Conservation (phyloP, 116 monocot genomes). For the Dioscorea cayenensis region DNA sequence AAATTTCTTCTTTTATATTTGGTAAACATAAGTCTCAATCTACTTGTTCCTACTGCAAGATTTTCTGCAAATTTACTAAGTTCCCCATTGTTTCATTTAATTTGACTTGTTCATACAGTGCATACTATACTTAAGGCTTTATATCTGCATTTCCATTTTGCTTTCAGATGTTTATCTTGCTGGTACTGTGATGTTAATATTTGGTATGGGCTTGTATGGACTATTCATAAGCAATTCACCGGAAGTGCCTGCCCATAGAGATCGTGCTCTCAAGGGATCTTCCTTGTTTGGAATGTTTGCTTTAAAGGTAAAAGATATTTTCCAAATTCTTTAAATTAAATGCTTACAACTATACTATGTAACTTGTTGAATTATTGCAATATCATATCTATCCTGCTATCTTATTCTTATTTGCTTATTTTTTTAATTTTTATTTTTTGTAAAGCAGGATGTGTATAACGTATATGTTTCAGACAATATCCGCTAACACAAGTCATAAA, state of each 20-base stretch:
- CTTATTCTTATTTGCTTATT: too few relatives aligned
- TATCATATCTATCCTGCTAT: too few relatives aligned
- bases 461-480: neutral
- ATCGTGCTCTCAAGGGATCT: slow-evolving; percentile 76
- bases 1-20: too few relatives aligned
- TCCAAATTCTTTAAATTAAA: neutral
- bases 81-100: too few relatives aligned
- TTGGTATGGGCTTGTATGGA: slow-evolving; percentile 94
- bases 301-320: slow-evolving; percentile 46
- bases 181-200: slow-evolving; percentile 97
- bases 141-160: neutral
- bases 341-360: neutral
- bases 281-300: slow-evolving; percentile 94
- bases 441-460: neutral
- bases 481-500: neutral
- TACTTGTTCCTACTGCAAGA: too few relatives aligned
- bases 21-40: too few relatives aligned
- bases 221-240: slow-evolving; percentile 80
- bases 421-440: too few relatives aligned
- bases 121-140: neutral
- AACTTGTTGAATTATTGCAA: neutral
- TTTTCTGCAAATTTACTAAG: too few relatives aligned
- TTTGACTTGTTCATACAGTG: neutral
- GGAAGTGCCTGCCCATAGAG: slow-evolving; percentile 29
- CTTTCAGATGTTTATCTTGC: slow-evolving; percentile 91